These are phyloP conservation scores for Actinomortierella ambigua DNA, from an alignment of 371 early-diverging fungal species.

Conservation along the genomic window DNA sequence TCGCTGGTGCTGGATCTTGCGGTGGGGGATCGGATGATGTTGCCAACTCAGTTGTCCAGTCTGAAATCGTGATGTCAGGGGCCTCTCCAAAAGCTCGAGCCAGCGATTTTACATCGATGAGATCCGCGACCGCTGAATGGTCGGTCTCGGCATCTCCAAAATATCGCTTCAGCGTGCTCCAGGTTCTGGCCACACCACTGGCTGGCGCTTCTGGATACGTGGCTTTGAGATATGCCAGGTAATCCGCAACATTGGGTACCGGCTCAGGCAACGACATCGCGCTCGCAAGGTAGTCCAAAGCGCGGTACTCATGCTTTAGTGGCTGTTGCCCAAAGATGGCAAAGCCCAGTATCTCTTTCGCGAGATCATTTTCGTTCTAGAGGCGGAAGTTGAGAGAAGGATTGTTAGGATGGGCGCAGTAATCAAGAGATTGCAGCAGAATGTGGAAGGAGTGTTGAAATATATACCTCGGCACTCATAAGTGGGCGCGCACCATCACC, in stretches of 20 bases:
- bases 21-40: constrained; percentile 3
- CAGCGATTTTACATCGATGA: constrained; percentile 10
- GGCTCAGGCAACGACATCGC: constrained; percentile 3
- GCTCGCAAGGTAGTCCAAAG: constrained; percentile 8
- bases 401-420: too few species aligned
- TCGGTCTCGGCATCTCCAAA: constrained; percentile 10
- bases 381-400: constrained; percentile 2
- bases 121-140: constrained; percentile 4
- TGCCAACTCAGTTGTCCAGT: neutral
- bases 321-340: constrained; percentile 8
- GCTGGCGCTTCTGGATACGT: constrained; percentile 2
- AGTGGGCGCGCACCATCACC: too few species aligned
- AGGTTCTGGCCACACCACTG: constrained; percentile 5
- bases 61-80: constrained; percentile 1
- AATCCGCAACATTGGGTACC: constrained; percentile 13
- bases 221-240: constrained; percentile 2
- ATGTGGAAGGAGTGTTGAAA: too few species aligned
- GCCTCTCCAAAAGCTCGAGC: constrained; percentile 13
- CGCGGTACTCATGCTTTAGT: constrained; percentile 4
- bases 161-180: constrained; percentile 14
- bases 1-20: too few species aligned
- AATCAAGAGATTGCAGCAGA: too few species aligned
- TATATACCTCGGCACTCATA: too few species aligned
- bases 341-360: neutral
- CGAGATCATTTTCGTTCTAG: constrained; percentile 1